Base-by-base conservation (phyloP, 202 grass and related monocot species). In the Setaria viridis region DNA sequence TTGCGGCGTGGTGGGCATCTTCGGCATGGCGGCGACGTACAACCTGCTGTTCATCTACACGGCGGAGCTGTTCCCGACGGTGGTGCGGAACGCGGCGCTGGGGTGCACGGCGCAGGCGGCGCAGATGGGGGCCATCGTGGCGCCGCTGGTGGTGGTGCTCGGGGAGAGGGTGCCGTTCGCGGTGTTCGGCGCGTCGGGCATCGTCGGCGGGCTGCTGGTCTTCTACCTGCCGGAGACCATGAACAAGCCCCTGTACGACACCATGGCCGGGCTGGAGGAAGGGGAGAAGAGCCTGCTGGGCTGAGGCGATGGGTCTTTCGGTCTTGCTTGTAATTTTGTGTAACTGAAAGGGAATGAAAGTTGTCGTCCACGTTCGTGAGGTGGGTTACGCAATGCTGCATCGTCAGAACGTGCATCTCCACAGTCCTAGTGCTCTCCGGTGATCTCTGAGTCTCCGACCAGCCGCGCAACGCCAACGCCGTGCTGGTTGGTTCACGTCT, bases 31-130 rank as follows among this genome's bases (percentile, higher is more conserved):
- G 11, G 91, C 91, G 39, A 94, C 96, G 21, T 98, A 95, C 76
- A 98, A 95, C 81, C 79, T 98, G 55, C 37, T 98, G 53, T 92
- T 94, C 60, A 94, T 98, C 51, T 98, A 94, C 86, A 89, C 96
- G 11, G 84, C 86, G 5, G 96, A 99, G 90, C 90, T 99, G 70
- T 94, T 99, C 81, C 96, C 96, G 12, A 99, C 96, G 35, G 86
- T 85, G 70, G 96, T 99, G 70, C 70, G 96, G 46, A 95, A 95
- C 62, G 93, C 82, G 14, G 91, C 91, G 9, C 82, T 94, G 8
- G 96, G 96, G 2, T 99, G 88, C 78, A 77, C 91, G 48, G 47
- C 79, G 33, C 90, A 94, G 67, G 88, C 90, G 17, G 19, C 89
- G 9, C 91, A 94, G 82, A 84, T 99, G 89, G 93, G 93, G 0